Percentiles rank a stretch among this genome's conserved stretches.
phyloP scores from a whole-genome alignment of 306 rosid genomes.

The Mucuna pruriens region DNA sequence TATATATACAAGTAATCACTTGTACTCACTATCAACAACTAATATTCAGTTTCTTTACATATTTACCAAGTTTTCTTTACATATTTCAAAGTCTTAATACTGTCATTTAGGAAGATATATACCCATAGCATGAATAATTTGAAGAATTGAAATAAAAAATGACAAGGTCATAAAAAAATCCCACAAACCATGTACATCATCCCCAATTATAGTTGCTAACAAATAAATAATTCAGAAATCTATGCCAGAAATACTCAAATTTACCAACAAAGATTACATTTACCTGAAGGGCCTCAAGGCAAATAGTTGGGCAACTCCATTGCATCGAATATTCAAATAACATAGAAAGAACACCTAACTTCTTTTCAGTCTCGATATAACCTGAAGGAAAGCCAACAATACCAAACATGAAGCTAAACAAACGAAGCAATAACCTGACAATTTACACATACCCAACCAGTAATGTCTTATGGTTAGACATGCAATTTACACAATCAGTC shows the following conservation, averaged over 20 bases:
- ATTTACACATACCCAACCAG: not conserved
- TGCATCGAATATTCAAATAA: slow-evolving; percentile 68
- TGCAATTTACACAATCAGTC: not conserved
- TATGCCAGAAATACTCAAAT: not conserved
- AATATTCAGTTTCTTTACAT: not conserved
- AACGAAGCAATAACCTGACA: not conserved
- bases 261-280: slow-evolving; percentile 58
- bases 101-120: not conserved
- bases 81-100: not conserved
- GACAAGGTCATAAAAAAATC: not conserved
- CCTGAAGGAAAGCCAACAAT: slow-evolving; percentile 50
- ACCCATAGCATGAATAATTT: not conserved
- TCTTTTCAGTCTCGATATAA: slow-evolving; percentile 51
- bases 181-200: not conserved
- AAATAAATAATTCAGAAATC: slow-evolving; percentile 3
- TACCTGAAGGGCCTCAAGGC: slow-evolving; percentile 99
- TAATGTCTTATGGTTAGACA: slow-evolving; percentile 10
- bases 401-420: slow-evolving; percentile 29
- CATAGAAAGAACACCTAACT: slow-evolving; percentile 62
- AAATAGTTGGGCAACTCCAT: slow-evolving; percentile 60
- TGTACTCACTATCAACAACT: not conserved
- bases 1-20: not conserved
- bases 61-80: not conserved
- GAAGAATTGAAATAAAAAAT: not conserved
- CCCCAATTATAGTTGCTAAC: not conserved